Evolutionary conservation across 108 stramenopile species (phyloP), one percentile per base, ranked within the genome.

Genomic region (Bacterosira constricta): DNA sequence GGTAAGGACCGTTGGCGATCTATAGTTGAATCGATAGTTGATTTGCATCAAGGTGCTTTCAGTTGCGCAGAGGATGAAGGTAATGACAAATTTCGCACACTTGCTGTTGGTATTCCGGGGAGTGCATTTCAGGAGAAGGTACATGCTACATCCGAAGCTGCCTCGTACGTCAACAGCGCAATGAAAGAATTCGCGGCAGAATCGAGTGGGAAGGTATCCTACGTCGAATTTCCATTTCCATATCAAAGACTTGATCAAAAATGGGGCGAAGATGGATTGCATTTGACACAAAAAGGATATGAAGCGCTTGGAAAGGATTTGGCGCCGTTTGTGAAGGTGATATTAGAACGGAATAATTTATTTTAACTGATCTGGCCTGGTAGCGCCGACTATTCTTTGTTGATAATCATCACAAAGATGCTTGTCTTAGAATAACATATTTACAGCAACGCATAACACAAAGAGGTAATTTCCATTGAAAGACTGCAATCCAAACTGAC

Each of bases 61-160:
- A 21, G 50, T 11, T 39, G 59, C 6, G 27, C 26, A 36, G 9
- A 0, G 23, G 54, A 23, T 58, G 26, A 52, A 11, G 53, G 59
- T 15, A 31, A 57, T 13, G 58, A 60, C 17, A 72, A 41, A 15
- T 51, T 88, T 18, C 79, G 69, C 1, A 86, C 88, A 3, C 45
- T 91, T 58, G 84, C 88, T 5, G 74, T 92, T 39, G 86, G 71
- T 1, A 87, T 92, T 65, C 91, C 91, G 20, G 81, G 79, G 25
- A 86, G 85, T 32, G 83, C 53, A 8, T 92, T 84, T 79, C 86
- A 89, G 63, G 50, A 71, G 15, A 58, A 45, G 61, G 61, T 37
- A 17, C 21, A 37, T 37, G 53, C 37, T 12, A 85, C 86, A 15
- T 35, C 42, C 11, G 30, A 31, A 18, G 55, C 77, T 20, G 81